Percentiles rank a stretch among this genome's conserved stretches.
These are phyloP conservation scores for Elaeis guineensis DNA, from an alignment of 176 grass and related monocot species.

Conservation along the genomic window DNA sequence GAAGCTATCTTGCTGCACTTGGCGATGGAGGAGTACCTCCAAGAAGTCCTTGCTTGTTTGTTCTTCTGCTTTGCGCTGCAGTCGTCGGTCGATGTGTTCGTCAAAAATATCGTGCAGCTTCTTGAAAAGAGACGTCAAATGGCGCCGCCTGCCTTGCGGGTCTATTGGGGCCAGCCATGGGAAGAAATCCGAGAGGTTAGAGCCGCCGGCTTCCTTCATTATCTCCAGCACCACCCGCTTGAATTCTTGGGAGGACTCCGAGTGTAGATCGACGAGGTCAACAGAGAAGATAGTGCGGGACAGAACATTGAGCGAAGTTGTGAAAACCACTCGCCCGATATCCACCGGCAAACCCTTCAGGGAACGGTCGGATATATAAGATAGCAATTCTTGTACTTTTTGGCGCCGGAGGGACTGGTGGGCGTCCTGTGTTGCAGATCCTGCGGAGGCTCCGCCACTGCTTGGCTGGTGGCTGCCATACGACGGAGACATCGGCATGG, in stretches of 20 bases:
- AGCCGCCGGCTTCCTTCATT: background rate
- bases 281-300: constrained; percentile 8
- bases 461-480: background rate
- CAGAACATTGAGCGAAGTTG: constrained; percentile 5
- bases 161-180: background rate
- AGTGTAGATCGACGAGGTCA: constrained; percentile 13
- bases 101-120: constrained; percentile 3
- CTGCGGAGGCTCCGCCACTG: constrained; percentile 7
- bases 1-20: background rate
- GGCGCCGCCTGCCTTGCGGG: constrained; percentile 1
- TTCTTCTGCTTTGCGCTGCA: background rate
- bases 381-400: constrained; percentile 12
- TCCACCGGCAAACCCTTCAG: background rate
- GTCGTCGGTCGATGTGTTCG: constrained; percentile 6
- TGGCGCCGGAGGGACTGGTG: constrained; percentile 2
- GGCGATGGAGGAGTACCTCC: constrained; percentile 11
- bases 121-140: background rate
- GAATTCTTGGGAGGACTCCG: constrained; percentile 17
- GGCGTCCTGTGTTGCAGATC: constrained; percentile 7
- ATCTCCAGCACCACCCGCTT: background rate
- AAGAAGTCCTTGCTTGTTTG: constrained; percentile 9
- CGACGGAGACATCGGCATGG: constrained; percentile 7
- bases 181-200: constrained; percentile 14
- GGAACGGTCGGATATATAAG: background rate
- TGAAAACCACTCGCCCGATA: background rate